Base-by-base conservation (phyloP, 2,329 filamentous ascomycete species). In the Aspergillus melleus region DNA sequence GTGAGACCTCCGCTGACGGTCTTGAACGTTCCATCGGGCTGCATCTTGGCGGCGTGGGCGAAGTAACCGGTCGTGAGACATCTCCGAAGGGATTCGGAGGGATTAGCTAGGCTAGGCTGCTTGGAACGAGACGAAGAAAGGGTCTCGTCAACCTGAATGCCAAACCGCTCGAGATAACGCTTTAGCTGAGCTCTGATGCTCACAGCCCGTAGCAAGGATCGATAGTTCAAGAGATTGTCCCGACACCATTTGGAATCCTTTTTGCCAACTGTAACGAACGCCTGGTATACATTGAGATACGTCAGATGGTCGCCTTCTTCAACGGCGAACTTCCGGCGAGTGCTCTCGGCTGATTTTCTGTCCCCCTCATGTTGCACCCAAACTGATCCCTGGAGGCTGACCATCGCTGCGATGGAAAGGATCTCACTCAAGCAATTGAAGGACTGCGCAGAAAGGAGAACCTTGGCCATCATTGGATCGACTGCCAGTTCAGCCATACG, bases 231-330 rank as follows among this genome's bases (percentile, higher is more conserved):
- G 61, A 88, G 85, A 67, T 98, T 89, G 8, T 95, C 90, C 57
- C 90, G 89, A 73, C 93, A 97, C 83, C 96, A 99, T 64, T 88
- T 88, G 1, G 89, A 79, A 62, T 96, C 91, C 72, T 94, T 95
- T 68, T 87, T 89, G 2, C 92, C 93, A 61, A 87, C 90, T 1
- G 88, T 91, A 53, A 94, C 81, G 70, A 98, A 98, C 0, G 91
- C 86, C 71, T 93, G 89, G 72, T 95, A 98, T n/a, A 93, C 90
- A 69, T 99, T 98, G 46, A 97, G 83, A 11, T 97, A 84, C 0
- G 93, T 97, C 24, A 98, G 78, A 69, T 98, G 94, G 68, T 99
- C 95, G 1, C 95, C 95, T 79, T 98, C 93, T 62, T 96, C 91
- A 6, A 89, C 93, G 0, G 94, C 91, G 70, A 98, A 98, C 69